Evolutionary conservation across 176 grass and related monocot genomes (phyloP), one percentile per base, ranked within the genome.

Genomic region (Metroxylon sagu): DNA sequence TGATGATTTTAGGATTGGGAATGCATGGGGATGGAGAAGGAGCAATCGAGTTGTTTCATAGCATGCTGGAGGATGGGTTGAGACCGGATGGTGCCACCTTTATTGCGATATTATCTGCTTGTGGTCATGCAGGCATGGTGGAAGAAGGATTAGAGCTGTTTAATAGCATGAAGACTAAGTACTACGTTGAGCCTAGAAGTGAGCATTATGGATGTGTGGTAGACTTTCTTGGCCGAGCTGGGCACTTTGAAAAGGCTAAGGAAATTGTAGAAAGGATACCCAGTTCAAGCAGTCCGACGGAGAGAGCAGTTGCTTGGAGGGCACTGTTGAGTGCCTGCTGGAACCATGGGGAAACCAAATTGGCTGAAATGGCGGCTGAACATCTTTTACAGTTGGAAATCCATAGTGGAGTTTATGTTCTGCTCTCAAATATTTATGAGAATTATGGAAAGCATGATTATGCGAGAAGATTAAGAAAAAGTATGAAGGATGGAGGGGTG

Each of bases 1-100:
- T 72, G 2, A 72, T 72, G 70, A 62, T 72, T 43, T 52, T 72
- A 25, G 70, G 58, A 43, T 52, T 72, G 28, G 70, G 49, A 35
- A 52, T 72, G 57, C 59, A 73, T 25, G 50, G 70, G 5, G 29
- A 73, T 48, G 59, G 70, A 25, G 28, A 54, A 15, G 29, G 59
- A 17, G 70, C 58, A 12, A 50, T 73, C 4, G 51, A 73, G 51
- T 25, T 73, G 18, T 63, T 73, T 18, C 3, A 29, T 48, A 10
- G 18, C 49, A 73, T 73, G 59, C 60, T 14, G 58, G 48, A 28
- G 14, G 59, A 16, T 54, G 59, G 51, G n/a, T 5, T 35, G 28
- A 54, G 43, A 16, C 58, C 59, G 2, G 70, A 73, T 54, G 59
- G 63, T 25, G 70, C 70, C 50, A 73, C 70, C 12, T 73, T 63